These are phyloP conservation scores for Zygosaccharomyces gambellarensis DNA, from an alignment of 805 yeast genomes.

Conservation along the genomic window DNA sequence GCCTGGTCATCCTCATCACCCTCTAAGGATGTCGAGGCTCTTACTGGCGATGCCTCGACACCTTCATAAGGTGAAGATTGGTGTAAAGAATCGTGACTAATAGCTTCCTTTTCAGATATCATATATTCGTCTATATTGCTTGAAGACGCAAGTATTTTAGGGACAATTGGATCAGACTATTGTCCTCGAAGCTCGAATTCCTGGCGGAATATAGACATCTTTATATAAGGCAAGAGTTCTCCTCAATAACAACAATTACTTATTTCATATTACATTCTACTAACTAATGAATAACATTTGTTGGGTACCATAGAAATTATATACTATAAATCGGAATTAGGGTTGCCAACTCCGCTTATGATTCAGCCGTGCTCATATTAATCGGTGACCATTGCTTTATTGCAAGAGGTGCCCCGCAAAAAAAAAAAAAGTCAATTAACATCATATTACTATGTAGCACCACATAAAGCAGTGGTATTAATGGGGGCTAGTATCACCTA, in stretches of 20 bases:
- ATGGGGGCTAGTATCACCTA: background rate
- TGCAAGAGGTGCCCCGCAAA: background rate
- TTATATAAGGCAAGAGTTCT: too few relatives aligned
- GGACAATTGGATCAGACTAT: background rate
- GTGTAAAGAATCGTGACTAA: constrained; percentile 8
- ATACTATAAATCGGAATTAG: background rate
- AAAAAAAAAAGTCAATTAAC: background rate
- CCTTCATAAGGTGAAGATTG: background rate
- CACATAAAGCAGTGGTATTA: background rate
- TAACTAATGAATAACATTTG: too few relatives aligned
- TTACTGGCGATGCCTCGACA: background rate
- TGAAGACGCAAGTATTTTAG: background rate
- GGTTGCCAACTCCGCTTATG: background rate
- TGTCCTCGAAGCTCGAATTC: too few relatives aligned
- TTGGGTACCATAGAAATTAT: background rate
- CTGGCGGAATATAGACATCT: too few relatives aligned
- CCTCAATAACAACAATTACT: too few relatives aligned
- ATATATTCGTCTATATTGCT: background rate
- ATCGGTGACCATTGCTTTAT: background rate
- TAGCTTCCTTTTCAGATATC: constrained; percentile 16
- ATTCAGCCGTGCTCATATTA: background rate
- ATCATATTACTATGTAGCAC: background rate
- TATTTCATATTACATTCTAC: too few relatives aligned
- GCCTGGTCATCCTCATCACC: background rate
- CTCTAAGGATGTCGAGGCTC: background rate